Percentiles rank a stretch among this genome's conserved stretches.
Conservation (phyloP, 495 filamentous ascomycete genomes). For the Talaromyces adpressus region DNA sequence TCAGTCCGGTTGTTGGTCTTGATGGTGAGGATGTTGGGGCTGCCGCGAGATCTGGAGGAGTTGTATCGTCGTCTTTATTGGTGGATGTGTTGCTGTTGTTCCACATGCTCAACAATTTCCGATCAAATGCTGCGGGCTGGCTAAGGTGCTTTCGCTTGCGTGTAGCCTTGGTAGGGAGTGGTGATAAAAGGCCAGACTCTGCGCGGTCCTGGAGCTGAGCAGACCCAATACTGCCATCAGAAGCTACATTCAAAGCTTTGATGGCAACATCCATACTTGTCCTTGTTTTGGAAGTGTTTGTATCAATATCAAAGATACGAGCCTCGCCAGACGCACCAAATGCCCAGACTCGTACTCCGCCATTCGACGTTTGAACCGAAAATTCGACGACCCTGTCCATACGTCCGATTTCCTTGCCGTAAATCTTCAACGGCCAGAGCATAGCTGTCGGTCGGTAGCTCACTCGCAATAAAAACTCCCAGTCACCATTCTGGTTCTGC, state of each 20-base stretch:
- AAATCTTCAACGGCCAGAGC: conserved; percentile 38
- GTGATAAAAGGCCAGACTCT: conserved; percentile 2
- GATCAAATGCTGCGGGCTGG: conserved; percentile 7
- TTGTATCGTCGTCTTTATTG: not conserved
- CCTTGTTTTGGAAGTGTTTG: conserved; percentile 15
- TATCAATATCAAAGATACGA: conserved; percentile 31
- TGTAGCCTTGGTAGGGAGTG: conserved; percentile 8
- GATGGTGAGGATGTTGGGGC: not conserved
- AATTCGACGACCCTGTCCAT: conserved; percentile 31
- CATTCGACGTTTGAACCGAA: conserved; percentile 26
- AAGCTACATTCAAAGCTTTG: conserved; percentile 18
- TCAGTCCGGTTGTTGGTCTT: not conserved
- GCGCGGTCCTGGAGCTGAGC: conserved; percentile 13
- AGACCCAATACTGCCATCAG: conserved; percentile 24
- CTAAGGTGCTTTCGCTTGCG: conserved; percentile 26
- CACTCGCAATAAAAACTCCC: conserved; percentile 32
- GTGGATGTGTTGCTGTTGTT: not conserved
- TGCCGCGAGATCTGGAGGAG: not conserved
- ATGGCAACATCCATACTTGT: conserved; percentile 14
- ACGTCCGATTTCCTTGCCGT: conserved; percentile 35
- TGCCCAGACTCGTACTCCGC: conserved; percentile 34
- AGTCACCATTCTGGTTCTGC: conserved; percentile 32
- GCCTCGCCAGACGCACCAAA: conserved; percentile 27
- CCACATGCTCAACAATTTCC: conserved; percentile 5
- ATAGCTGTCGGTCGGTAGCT: conserved; percentile 27